Evolutionary conservation across 768 basidiomycete species (phyloP).

Genomic region (Tricholoma furcatifolium): DNA sequence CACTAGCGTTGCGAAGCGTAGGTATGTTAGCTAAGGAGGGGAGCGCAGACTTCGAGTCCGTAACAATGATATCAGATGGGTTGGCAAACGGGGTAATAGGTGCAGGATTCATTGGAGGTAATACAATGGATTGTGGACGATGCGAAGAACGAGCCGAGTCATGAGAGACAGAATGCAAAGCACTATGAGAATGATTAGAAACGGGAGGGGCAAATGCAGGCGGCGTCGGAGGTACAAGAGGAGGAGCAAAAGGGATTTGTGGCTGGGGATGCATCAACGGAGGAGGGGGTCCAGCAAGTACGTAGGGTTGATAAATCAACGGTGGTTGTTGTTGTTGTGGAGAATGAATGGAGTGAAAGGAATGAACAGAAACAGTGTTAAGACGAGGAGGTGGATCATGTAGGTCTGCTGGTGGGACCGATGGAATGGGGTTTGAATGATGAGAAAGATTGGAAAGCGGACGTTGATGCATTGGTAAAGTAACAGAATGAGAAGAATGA

Average conservation of each 20-base stretch:
- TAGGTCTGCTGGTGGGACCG: neutral
- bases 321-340: too few species aligned
- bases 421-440: neutral
- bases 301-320: too few species aligned
- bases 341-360: too few species aligned
- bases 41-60: neutral
- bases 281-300: too few species aligned
- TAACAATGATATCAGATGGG: neutral
- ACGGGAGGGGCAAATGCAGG: too few species aligned
- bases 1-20: neutral
- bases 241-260: too few species aligned
- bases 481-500: too few species aligned
- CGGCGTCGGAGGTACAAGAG: too few species aligned
- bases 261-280: too few species aligned
- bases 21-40: too few species aligned
- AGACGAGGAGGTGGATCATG: neutral
- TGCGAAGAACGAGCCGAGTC: neutral
- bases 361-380: neutral
- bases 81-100: neutral
- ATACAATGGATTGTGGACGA: neutral
- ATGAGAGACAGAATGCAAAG: neutral
- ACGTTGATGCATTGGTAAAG: neutral
- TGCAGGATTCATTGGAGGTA: constrained; percentile 5
- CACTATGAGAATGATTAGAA: neutral
- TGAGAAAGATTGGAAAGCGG: neutral